Evolutionary conservation across 495 filamentous ascomycete species (phyloP), one percentile per base, ranked within the genome.

Genomic region (Aspergillus saccharolyticus): DNA sequence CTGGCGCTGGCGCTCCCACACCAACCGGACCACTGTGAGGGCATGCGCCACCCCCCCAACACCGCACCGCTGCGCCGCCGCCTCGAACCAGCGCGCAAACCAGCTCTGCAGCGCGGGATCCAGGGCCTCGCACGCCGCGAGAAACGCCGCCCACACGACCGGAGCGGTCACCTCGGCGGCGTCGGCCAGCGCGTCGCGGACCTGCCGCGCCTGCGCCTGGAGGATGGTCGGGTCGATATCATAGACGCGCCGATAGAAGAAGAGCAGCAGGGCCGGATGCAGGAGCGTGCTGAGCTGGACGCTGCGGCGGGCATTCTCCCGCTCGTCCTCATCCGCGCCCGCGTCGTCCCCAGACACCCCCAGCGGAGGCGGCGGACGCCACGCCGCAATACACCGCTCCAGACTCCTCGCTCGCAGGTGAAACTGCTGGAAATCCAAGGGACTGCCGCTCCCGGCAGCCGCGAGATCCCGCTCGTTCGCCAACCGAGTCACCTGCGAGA

Each of bases 231-330:
- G 50, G 22, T 68, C 57, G 28, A 68, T 44, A n/a, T 68, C 60
- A 47, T 70, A 62, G 1, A 70, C 60, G 15, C 68, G 62, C 10
- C 68, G 63, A 51, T 70, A 70, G 43, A 70, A 70, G 51, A 66
- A 70, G 18, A 70, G 66, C 2, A 59, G 55, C 16, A 70, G 46
- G 1, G 66, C 65, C 16, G 66, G 59, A 0, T 63, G 66, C 62
- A 70, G 60, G 12, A 66, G 62, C 10, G 58, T 49, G 4, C 68
- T 51, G 63, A 68, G 66, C 22, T 56, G 54, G 5, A 55, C 44
- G 15, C 57, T 30, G 8, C 58, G 59, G 10, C 56, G 53, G 43
- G 44, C 46, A 54, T 65, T 62, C 7, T 56, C 25, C 24, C n/a
- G 55, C 47, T 21, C 55, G 53, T 18, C 16, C 0, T 5, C 16